Base-by-base conservation (phyloP, 2,329 filamentous ascomycete genomes). In the Monilinia fructicola region DNA sequence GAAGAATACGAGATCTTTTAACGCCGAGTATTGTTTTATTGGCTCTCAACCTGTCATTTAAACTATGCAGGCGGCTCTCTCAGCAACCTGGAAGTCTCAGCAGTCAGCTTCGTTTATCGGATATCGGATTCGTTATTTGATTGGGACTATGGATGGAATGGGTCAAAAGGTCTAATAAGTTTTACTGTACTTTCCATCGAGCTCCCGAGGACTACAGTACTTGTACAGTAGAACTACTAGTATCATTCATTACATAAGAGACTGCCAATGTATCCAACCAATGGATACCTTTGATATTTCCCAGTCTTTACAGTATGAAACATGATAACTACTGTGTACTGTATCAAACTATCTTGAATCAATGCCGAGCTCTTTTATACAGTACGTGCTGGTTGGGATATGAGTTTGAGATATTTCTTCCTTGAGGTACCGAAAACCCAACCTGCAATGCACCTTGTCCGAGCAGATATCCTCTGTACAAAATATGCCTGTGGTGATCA, bases 401-500 rank as follows among this genome's bases (percentile, higher is more conserved):
- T 14, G 38, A 40, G 38, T 35, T 31, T 31, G 44, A 26, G 12
- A 26, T 50, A 7, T 16, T 23, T 46, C 56, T 23, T 31, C 31
- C 42, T 9, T n/a, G 16, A 28, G 28, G 26, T 23, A 60, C 28
- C 54, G 12, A n/a, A 26, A 50, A 23, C 38, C 23, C 9, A 4
- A 35, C 31, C 31, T 35, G 4, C 5, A 35, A 5, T 21, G 16
- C 2, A 38, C 46, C 28, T 50, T n/a, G 21, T 50, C 44, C 44
- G 28, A 18, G 35, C 9, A 38, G 28, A 38, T 60, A 26, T n/a
- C n/a, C n/a, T n/a, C n/a, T n/a, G n/a, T 7, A 52, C 35, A 48
- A 50, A 60, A 50, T 21, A 60, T 60, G 58, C 58, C 58, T 60
- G 58, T 23, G 58, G 58, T 60, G 44, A 60, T 60, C 58, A 60